Evolutionary conservation across 441 rosid genomes (phyloP).

Genomic region (Erysimum cheiri): DNA sequence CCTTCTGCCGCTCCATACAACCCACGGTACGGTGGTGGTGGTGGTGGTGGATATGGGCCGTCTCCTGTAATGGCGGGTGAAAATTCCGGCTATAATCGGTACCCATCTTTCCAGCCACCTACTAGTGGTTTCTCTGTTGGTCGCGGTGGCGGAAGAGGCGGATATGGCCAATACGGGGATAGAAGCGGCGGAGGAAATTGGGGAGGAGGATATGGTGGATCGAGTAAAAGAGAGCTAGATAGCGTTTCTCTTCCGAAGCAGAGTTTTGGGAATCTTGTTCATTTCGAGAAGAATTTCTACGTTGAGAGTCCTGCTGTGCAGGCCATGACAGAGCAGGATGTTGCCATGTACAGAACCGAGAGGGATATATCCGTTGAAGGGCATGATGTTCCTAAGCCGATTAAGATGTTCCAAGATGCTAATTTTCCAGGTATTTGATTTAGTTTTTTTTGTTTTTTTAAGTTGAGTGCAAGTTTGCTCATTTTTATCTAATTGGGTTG

Average conservation of each 20-base stretch:
- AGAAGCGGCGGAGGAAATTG: constrained; percentile 56
- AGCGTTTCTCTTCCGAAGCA: constrained; percentile 72
- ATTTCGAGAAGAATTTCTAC: constrained; percentile 91
- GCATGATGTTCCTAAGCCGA: constrained; percentile 83
- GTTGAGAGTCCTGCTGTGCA: constrained; percentile 66
- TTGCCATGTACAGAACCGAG: constrained; percentile 56
- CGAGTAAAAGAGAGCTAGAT: constrained; percentile 67
- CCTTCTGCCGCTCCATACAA: constrained; percentile 53
- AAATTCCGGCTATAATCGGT: constrained; percentile 42
- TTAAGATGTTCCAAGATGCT: constrained; percentile 80
- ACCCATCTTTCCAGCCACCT: constrained; percentile 61
- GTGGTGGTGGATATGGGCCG: constrained; percentile 48
- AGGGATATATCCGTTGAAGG: constrained; percentile 89
- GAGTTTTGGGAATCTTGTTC: constrained; percentile 79
- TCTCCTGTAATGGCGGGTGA: constrained; percentile 53
- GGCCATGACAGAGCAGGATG: constrained; percentile 82
- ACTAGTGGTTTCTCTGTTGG: constrained; percentile 50
- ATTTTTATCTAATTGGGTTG: not conserved
- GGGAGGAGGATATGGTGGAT: constrained; percentile 63
- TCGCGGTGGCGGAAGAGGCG: constrained; percentile 48
- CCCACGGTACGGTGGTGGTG: constrained; percentile 48
- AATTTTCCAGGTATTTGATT: constrained; percentile 75
- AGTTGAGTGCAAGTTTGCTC: not conserved
- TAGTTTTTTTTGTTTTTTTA: not conserved
- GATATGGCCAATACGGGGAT: constrained; percentile 46